phyloP scores from a whole-genome alignment of 495 filamentous ascomycete species.

The Jackrogersella minutella region DNA sequence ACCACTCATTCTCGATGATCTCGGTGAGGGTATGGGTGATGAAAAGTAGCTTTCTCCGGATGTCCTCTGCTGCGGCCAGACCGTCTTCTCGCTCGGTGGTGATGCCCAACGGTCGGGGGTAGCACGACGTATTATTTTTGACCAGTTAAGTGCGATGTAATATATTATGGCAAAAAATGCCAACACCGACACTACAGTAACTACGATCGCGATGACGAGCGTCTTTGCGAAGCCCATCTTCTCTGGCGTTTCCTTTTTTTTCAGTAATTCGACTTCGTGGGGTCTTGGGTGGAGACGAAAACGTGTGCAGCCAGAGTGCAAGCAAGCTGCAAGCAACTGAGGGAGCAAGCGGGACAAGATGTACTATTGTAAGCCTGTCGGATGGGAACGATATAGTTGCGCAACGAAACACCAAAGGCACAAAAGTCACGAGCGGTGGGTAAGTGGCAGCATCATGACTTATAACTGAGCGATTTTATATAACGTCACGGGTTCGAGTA shows the following conservation, averaged over 20 bases:
- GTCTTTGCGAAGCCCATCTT: conserved; percentile 39
- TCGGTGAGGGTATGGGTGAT: conserved; percentile 27
- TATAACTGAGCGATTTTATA: conserved; percentile 35
- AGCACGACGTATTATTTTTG: conserved; percentile 30
- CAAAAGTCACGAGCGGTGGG: background rate
- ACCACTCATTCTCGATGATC: conserved; percentile 34
- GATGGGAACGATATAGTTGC: conserved; percentile 2
- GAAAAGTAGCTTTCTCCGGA: conserved; percentile 22
- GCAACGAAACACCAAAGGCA: background rate
- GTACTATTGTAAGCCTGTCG: background rate
- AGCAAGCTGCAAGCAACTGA: conserved; percentile 6
- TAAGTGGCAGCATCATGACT: conserved; percentile 7
- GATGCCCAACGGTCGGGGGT: conserved; percentile 29
- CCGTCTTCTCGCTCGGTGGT: conserved; percentile 30
- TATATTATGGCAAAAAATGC: conserved; percentile 23
- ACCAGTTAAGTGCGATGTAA: conserved; percentile 43
- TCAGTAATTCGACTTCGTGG: background rate
- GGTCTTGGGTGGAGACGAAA: background rate
- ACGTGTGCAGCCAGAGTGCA: background rate
- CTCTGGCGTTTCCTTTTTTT: background rate
- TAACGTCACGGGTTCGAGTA: conserved; percentile 29
- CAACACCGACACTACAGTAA: conserved; percentile 26
- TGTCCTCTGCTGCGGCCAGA: conserved; percentile 38
- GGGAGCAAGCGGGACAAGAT: background rate
- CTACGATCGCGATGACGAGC: conserved; percentile 40